Base-by-base conservation (phyloP, 176 grass and related monocot genomes). In the Juncus inflexus region DNA sequence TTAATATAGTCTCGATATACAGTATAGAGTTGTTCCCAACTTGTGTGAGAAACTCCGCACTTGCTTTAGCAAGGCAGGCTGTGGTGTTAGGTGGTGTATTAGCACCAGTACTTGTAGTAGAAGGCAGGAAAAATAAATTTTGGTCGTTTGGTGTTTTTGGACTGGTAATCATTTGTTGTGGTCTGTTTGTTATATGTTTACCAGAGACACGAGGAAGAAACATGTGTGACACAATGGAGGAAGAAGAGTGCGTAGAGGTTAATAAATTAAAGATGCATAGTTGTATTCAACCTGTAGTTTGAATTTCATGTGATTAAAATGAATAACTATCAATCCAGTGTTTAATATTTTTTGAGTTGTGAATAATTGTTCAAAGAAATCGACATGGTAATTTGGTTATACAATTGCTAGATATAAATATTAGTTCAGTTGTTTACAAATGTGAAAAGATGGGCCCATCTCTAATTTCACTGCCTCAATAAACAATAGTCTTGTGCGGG, bases 11-110 rank as follows among this genome's bases (percentile, higher is more conserved):
- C 5, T 16, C 88, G 8, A 91, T 96, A 50, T 96, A 86, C 49
- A 76, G 73, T 52, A 79, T 91, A 66, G 92, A 96, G 87, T 65
- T 96, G 74, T 96, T 96, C 68, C 92, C 92, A 53, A 96, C 92
- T 57, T 81, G 84, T 39, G 79, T 96, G 56, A 72, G 92, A 49
- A 91, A 83, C 79, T 89, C 92, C 6, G 87, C 92, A 3, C 83
- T 96, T 6, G 84, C 87, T 41, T 58, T 91, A 41, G 77, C 77
- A 51, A 71, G 92, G 6, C 79, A 86, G 73, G 82, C 92, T 2
- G n/a, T 91, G 15, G 82, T 83, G 40, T 81, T 96, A 11, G 92
- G 87, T 8, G 87, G 91, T 52, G 79, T 79, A 13, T 58, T 78
- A 53, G 87, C 87, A 3, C 92, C 92, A 1, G 9, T 96, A 59